Conservation (phyloP, 2,329 filamentous ascomycete genomes). For the Orbilia javanica region DNA sequence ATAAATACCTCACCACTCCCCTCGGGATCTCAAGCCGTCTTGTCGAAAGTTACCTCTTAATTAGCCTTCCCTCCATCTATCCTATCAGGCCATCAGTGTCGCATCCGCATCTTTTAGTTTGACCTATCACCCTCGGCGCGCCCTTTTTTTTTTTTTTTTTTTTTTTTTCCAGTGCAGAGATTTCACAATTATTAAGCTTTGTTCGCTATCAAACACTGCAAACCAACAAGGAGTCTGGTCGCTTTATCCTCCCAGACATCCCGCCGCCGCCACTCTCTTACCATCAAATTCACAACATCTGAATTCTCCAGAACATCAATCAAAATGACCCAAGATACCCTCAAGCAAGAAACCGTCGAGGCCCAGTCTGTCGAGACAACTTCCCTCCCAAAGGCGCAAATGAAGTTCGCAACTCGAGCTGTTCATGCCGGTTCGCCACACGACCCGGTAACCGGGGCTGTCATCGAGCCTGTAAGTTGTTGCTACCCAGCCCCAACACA, state of each 20-base stretch:
- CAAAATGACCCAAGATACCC: conserved; percentile 45
- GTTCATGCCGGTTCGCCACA: conserved; percentile 93
- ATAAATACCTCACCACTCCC: conserved; percentile 19
- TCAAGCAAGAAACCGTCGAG: not conserved
- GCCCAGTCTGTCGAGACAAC: conserved; percentile 62
- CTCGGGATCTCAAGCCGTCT: conserved; percentile 30
- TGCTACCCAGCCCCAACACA: conserved; percentile 19
- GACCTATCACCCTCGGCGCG: not conserved
- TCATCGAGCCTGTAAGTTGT: conserved; percentile 80
- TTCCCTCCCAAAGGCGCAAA: conserved; percentile 77
- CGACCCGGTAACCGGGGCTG: conserved; percentile 90
- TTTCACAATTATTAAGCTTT: conserved; percentile 18
- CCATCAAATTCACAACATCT: not conserved
- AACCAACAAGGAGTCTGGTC: conserved; percentile 14
- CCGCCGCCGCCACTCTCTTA: not conserved
- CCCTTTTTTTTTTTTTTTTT: conserved; percentile 1
- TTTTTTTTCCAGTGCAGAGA: conserved; percentile 8
- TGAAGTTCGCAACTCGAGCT: conserved; percentile 87
- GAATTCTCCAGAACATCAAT: conserved; percentile 5
- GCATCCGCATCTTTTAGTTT: conserved; percentile 3
- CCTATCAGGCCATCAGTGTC: conserved; percentile 17
- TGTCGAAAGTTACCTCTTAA: not conserved
- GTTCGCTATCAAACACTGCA: conserved; percentile 4
- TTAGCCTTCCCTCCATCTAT: not conserved
- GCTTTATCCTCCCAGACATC: conserved; percentile 8